These are phyloP conservation scores for Torulaspora microellipsoides DNA, from an alignment of 805 yeast genomes.

Conservation along the genomic window DNA sequence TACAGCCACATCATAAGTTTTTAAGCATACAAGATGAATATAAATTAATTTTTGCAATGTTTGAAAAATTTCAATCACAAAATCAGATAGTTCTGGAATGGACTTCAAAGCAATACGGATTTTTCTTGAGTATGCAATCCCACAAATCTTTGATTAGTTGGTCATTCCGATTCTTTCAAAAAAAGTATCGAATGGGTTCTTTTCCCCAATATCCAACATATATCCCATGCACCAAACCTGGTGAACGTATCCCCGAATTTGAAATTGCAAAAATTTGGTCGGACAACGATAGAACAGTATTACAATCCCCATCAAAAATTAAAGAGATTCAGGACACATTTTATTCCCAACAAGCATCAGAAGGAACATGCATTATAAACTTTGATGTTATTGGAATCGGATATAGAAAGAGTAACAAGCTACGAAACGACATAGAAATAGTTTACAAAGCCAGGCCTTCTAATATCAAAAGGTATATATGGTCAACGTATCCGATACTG, in stretches of 20 bases:
- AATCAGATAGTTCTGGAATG: slow-evolving; percentile 6
- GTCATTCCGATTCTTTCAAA: slow-evolving; percentile 9
- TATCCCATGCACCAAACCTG: slow-evolving; percentile 16
- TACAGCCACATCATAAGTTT: slow-evolving; percentile 11
- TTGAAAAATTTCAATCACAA: not conserved
- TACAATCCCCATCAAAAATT: not conserved
- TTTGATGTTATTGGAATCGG: slow-evolving; percentile 10
- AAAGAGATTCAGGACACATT: slow-evolving; percentile 7
- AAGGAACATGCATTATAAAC: slow-evolving; percentile 4
- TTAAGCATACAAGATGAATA: slow-evolving; percentile 6
- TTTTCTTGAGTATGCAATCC: slow-evolving; percentile 14
- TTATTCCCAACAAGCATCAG: slow-evolving; percentile 1
- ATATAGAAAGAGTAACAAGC: not conserved
- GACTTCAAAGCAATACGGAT: slow-evolving; percentile 18
- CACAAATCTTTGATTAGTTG: slow-evolving; percentile 11
- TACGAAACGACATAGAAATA: not conserved
- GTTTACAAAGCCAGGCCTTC: slow-evolving; percentile 10
- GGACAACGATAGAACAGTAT: slow-evolving; percentile 5
- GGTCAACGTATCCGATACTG: not conserved
- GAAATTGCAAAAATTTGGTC: slow-evolving; percentile 17
- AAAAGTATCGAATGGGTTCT: slow-evolving; percentile 7
- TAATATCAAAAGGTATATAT: slow-evolving; percentile 6
- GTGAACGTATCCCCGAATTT: slow-evolving; percentile 3
- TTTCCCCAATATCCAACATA: slow-evolving; percentile 20
- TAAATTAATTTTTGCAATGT: slow-evolving; percentile 1